phyloP scores from a whole-genome alignment of 192 early-diverging fungal genomes.

The Chytriomyces hyalinus region DNA sequence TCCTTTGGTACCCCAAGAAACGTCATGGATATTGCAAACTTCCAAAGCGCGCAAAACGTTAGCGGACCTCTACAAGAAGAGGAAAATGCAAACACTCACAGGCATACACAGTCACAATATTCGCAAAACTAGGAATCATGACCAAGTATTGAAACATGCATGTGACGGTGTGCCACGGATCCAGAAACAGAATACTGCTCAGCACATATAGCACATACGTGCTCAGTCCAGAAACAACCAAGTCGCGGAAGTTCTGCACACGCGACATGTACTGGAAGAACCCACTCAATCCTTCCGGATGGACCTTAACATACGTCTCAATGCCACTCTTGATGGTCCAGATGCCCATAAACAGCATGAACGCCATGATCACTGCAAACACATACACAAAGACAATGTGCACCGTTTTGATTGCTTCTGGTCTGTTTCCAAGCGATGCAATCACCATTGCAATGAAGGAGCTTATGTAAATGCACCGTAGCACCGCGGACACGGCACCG shows the following conservation, averaged over 20 bases:
- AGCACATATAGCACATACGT: conserved; percentile 57
- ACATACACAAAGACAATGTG: conserved; percentile 72
- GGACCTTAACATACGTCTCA: conserved; percentile 18
- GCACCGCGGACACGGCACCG: conserved; percentile 47
- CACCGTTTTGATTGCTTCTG: conserved; percentile 64
- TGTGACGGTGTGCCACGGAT: conserved; percentile 57
- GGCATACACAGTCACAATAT: conserved; percentile 55
- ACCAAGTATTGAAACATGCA: conserved; percentile 58
- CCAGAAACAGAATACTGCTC: conserved; percentile 46
- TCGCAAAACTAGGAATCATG: conserved; percentile 51
- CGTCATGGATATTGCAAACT: conserved; percentile 62
- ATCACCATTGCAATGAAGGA: conserved; percentile 55
- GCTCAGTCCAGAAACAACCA: conserved; percentile 45
- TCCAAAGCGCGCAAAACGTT: not conserved
- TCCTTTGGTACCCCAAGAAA: conserved; percentile 68
- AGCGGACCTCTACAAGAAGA: not conserved
- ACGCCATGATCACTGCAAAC: conserved; percentile 81
- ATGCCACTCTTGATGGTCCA: conserved; percentile 50
- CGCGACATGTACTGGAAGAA: conserved; percentile 35
- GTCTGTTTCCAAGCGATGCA: conserved; percentile 58
- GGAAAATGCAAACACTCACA: conserved; percentile 37
- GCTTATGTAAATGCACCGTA: conserved; percentile 45
- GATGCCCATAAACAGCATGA: conserved; percentile 58
- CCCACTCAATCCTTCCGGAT: not conserved
- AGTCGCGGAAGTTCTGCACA: conserved; percentile 49